These are phyloP conservation scores for Yarrowia deformans DNA, from an alignment of 805 yeast species.

Conservation along the genomic window DNA sequence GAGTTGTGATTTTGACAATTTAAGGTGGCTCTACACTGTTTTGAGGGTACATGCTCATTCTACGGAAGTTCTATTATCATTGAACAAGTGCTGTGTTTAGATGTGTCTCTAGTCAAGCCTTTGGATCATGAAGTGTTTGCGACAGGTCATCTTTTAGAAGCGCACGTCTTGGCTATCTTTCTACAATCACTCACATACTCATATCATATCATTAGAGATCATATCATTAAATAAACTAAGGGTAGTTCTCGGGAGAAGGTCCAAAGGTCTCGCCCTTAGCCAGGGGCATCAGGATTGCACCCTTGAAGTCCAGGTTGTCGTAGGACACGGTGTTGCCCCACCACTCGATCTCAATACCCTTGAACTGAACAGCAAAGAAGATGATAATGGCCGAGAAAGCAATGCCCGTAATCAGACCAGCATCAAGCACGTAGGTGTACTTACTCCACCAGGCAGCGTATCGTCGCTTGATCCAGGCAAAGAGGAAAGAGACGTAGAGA, in stretches of 20 bases:
- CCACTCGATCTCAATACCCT: slow-evolving; percentile 52
- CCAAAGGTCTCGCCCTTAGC: slow-evolving; percentile 34
- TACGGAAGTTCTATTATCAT: no score
- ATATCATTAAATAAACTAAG: slow-evolving; percentile 6
- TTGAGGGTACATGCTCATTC: no score
- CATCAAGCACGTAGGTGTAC: slow-evolving; percentile 58
- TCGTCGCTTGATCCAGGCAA: slow-evolving; percentile 56
- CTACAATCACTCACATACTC: background rate
- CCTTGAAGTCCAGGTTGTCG: slow-evolving; percentile 39
- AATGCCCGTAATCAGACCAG: slow-evolving; percentile 59
- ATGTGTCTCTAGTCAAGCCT: no score
- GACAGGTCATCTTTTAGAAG: no score
- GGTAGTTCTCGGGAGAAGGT: slow-evolving; percentile 35
- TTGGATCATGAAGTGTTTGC: no score
- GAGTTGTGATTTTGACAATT: no score
- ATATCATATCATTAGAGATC: background rate
- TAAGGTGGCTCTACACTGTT: no score
- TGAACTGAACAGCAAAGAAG: slow-evolving; percentile 54
- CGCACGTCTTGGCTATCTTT: no score
- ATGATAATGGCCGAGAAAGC: slow-evolving; percentile 58
- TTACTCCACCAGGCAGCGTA: slow-evolving; percentile 62
- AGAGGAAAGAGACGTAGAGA: slow-evolving; percentile 52
- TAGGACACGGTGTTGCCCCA: slow-evolving; percentile 56
- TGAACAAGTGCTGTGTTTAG: no score
- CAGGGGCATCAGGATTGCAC: slow-evolving; percentile 17